Conservation (phyloP, 2,329 filamentous ascomycete species). For the Xylariaceae sp. region DNA sequence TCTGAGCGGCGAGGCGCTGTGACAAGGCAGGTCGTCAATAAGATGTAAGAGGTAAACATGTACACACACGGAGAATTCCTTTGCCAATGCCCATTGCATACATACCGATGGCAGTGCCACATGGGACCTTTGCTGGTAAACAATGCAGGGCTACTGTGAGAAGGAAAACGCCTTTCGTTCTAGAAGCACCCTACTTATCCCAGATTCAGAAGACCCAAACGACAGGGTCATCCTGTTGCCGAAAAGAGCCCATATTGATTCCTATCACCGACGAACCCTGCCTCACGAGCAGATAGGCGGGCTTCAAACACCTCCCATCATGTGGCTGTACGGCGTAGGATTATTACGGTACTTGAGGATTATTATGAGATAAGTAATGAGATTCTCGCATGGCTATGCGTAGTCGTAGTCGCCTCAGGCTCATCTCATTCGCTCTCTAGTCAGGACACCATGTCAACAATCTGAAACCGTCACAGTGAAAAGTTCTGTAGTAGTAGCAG, state of each 20-base stretch:
- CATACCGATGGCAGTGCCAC: constrained; percentile 6
- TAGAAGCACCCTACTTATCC: constrained; percentile 11
- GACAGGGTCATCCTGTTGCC: background rate
- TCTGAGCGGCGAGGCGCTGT: constrained; percentile 1
- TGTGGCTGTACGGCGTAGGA: background rate
- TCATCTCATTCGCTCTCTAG: background rate
- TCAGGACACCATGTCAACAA: background rate
- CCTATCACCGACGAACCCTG: background rate
- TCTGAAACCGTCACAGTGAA: background rate
- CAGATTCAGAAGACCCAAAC: background rate
- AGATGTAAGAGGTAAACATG: background rate
- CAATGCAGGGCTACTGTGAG: constrained; percentile 10
- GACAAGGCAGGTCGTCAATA: background rate
- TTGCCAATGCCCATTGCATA: background rate
- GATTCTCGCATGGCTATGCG: background rate
- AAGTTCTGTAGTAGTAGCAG: background rate
- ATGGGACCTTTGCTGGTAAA: constrained; percentile 4
- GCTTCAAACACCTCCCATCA: constrained; percentile 1
- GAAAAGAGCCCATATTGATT: constrained; percentile 7
- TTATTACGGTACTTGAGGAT: no score
- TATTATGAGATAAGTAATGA: background rate
- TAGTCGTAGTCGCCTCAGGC: background rate
- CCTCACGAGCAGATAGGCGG: constrained; percentile 3
- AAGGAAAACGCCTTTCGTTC: constrained; percentile 3
- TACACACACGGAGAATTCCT: background rate